Evolutionary conservation across 163 green algal genomes (phyloP).

Genomic region (Prototheca wickerhamii): DNA sequence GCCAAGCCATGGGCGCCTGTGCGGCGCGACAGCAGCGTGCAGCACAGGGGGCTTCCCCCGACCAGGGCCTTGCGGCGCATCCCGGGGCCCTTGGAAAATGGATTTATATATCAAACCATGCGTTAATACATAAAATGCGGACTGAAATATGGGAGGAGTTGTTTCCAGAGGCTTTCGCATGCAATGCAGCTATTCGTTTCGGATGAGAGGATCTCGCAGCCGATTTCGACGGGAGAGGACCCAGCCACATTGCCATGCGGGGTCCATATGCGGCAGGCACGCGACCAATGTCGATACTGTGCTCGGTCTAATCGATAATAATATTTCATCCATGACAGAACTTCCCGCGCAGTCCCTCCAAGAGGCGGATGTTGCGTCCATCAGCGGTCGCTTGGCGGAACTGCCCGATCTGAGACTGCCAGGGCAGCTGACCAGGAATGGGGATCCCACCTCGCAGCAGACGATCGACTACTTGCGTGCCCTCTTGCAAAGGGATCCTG

Average conservation of each 20-base stretch:
- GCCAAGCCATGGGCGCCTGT: background rate
- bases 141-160: too few species aligned
- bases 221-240: too few species aligned
- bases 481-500: background rate
- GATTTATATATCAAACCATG: too few species aligned
- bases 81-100: background rate
- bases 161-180: too few species aligned
- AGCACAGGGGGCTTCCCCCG: too few species aligned
- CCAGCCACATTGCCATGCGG: too few species aligned
- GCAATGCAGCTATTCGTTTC: too few species aligned
- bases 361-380: background rate
- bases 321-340: background rate
- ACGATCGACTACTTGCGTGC: background rate
- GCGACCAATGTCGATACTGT: background rate
- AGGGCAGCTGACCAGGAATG: conserved; percentile 3
- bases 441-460: background rate
- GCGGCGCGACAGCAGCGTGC: background rate
- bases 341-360: background rate
- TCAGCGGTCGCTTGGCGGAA: background rate
- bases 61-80: background rate
- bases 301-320: background rate
- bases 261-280: too few species aligned
- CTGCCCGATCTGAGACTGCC: background rate
- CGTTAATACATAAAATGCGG: too few species aligned
- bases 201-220: too few species aligned